These are phyloP conservation scores for Blastosporella zonata DNA, from an alignment of 1,284 basidiomycete genomes.

Conservation along the genomic window DNA sequence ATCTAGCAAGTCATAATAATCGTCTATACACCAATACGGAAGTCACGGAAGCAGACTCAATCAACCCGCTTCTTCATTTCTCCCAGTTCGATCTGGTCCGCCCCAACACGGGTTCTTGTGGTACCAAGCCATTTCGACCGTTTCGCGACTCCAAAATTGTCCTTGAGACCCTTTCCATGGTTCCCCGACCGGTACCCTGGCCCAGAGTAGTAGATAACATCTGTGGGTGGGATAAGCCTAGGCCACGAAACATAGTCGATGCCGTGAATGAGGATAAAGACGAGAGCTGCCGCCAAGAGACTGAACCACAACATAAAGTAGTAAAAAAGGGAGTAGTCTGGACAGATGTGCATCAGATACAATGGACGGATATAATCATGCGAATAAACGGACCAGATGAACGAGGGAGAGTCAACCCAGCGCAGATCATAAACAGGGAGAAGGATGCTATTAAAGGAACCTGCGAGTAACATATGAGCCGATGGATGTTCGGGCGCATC, in stretches of 20 bases:
- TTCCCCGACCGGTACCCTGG: slow-evolving; percentile 80
- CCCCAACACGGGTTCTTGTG: slow-evolving; percentile 21
- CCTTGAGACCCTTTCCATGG: slow-evolving; percentile 71
- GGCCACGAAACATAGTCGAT: slow-evolving; percentile 94
- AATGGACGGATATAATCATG: slow-evolving; percentile 9
- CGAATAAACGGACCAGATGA: slow-evolving; percentile 64
- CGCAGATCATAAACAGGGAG: slow-evolving; percentile 83
- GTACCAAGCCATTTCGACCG: slow-evolving; percentile 24
- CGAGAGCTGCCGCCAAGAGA: slow-evolving; percentile 56
- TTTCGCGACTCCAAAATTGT: slow-evolving; percentile 33
- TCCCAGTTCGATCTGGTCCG: slow-evolving; percentile 42
- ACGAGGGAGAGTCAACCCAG: slow-evolving; percentile 80
- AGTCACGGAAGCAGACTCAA: slow-evolving; percentile 31
- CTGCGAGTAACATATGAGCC: slow-evolving; percentile 38
- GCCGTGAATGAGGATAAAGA: slow-evolving; percentile 77
- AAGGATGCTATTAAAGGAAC: slow-evolving; percentile 84
- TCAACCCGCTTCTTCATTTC: slow-evolving; percentile 64
- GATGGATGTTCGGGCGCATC: slow-evolving; percentile 10
- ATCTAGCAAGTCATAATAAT: slow-evolving; percentile 1
- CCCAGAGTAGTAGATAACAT: slow-evolving; percentile 84
- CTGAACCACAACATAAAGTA: slow-evolving; percentile 80
- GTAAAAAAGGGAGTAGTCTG: slow-evolving; percentile 77
- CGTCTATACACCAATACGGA: neutral
- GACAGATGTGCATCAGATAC: neutral
- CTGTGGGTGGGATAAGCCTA: slow-evolving; percentile 81